A percentile compares a stretch with the other conserved stretches of the same genome.
These are phyloP conservation scores for Neofusicoccum parvum DNA, from an alignment of 2,329 filamentous ascomycete species.

Conservation along the genomic window DNA sequence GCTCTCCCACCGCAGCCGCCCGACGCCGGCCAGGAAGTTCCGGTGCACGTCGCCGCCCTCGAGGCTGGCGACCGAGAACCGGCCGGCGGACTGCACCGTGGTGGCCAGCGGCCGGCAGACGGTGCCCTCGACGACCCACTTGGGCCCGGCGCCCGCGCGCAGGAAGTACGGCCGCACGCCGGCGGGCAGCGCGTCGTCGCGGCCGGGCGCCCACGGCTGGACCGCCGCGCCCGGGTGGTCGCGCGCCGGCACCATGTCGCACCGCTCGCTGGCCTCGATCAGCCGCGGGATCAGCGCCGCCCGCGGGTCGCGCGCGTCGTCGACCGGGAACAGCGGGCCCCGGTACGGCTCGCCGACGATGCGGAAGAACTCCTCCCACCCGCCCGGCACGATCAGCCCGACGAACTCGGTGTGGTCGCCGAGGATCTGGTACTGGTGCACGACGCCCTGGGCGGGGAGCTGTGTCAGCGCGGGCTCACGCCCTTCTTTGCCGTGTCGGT, in stretches of 20 bases:
- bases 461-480: neutral
- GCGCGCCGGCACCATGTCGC: conserved; percentile 50
- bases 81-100: conserved; percentile 50
- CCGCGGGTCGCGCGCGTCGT: conserved; percentile 55
- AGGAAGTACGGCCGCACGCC: conserved; percentile 53
- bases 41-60: conserved; percentile 36
- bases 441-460: conserved; percentile 41
- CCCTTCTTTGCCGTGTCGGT: neutral
- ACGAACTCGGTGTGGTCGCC: conserved; percentile 58
- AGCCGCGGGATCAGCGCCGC: conserved; percentile 56
- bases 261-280: conserved; percentile 57
- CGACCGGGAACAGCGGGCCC: conserved; percentile 54
- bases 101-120: conserved; percentile 54
- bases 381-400: conserved; percentile 58
- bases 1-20: neutral
- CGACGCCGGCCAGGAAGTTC: neutral
- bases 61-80: conserved; percentile 58
- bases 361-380: conserved; percentile 64
- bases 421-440: conserved; percentile 59
- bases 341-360: conserved; percentile 57
- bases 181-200: conserved; percentile 45
- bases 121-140: conserved; percentile 50
- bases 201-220: conserved; percentile 26
- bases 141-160: conserved; percentile 52
- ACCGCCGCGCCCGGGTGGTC: neutral